phyloP scores from a whole-genome alignment of 441 rosid genomes.

The Pelargonium cotyledonis region DNA sequence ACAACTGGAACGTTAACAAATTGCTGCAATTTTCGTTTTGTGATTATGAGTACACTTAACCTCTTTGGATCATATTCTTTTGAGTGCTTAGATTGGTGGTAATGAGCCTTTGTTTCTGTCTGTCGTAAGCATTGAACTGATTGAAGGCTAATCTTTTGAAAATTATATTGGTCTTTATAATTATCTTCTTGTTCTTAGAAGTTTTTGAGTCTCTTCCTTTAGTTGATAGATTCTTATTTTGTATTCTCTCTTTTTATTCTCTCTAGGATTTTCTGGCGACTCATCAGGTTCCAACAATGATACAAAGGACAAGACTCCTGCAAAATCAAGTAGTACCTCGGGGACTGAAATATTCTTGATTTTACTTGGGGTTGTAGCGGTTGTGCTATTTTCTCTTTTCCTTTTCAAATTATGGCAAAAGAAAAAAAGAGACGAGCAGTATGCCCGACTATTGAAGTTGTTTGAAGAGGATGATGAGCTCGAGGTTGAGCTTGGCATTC shows the following conservation, averaged over 20 bases:
- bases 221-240: neutral
- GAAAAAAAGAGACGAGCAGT: constrained; percentile 96
- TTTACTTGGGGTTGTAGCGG: constrained; percentile 41
- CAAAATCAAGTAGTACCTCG: constrained; percentile 33
- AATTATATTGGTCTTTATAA: neutral
- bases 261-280: constrained; percentile 52
- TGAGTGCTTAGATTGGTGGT: too few relatives aligned
- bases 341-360: constrained; percentile 49
- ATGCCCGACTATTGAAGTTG: constrained; percentile 83
- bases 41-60: too few relatives aligned
- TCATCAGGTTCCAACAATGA: constrained; percentile 37
- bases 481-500: constrained; percentile 94
- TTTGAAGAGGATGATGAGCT: constrained; percentile 98
- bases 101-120: neutral
- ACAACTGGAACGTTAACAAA: neutral
- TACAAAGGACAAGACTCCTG: constrained; percentile 33
- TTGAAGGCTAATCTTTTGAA: neutral
- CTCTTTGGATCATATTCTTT: too few relatives aligned
- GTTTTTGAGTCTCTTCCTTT: neutral
- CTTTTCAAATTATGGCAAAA: constrained; percentile 85
- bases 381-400: constrained; percentile 51
- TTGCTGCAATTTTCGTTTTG: too few relatives aligned
- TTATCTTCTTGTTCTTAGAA: neutral
- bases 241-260: constrained; percentile 1
- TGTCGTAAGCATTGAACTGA: neutral